Conservation (phyloP, 306 rosid species). For the Ochetophila trinervis region DNA sequence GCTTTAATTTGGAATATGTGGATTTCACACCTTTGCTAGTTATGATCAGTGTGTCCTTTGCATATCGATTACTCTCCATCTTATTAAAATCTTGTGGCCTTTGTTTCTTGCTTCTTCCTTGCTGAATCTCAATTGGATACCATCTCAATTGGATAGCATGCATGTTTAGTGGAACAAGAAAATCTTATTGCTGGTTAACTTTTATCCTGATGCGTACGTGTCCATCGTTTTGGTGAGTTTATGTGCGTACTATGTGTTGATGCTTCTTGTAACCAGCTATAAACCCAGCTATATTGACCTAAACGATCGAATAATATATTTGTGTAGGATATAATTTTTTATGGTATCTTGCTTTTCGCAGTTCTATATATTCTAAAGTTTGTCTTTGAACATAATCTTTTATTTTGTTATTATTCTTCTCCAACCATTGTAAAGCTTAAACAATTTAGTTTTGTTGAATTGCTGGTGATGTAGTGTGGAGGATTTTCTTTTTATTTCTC, state of each 20-base stretch:
- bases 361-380: not conserved
- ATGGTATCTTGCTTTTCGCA: conserved; percentile 36
- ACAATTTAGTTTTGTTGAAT: not conserved
- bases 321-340: conserved; percentile 28
- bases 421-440: not conserved
- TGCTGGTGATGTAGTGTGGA: conserved; percentile 43
- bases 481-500: conserved; percentile 23
- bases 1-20: too few species aligned
- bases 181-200: not conserved
- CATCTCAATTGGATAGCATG: too few species aligned
- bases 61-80: too few species aligned
- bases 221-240: not conserved
- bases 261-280: conserved; percentile 33
- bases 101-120: too few species aligned
- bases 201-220: not conserved
- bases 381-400: not conserved
- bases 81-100: too few species aligned
- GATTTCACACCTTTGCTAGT: too few species aligned
- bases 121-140: too few species aligned
- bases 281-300: conserved; percentile 36
- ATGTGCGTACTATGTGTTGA: conserved; percentile 16
- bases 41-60: too few species aligned
- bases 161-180: too few species aligned
- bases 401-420: not conserved
- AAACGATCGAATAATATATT: conserved; percentile 21